Conservation (phyloP, 2,329 filamentous ascomycete genomes). For the Zymoseptoria ardabiliae region DNA sequence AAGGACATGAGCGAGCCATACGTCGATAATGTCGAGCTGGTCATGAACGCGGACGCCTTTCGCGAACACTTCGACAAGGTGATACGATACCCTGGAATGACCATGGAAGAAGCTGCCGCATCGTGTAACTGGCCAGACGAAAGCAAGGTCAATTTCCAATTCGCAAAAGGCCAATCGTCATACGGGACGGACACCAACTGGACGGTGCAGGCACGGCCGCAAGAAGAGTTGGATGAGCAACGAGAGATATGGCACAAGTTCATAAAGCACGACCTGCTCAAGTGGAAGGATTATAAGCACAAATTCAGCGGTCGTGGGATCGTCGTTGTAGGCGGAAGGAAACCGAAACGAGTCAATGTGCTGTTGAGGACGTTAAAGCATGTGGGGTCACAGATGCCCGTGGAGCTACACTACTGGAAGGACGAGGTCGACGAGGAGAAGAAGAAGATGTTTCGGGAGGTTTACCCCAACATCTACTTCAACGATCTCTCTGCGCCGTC, state of each 20-base stretch:
- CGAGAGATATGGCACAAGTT: conserved; percentile 18
- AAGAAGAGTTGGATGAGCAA: conserved; percentile 13
- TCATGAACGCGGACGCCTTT: conserved; percentile 8
- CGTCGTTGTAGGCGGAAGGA: conserved; percentile 27
- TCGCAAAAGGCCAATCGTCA: conserved; percentile 4
- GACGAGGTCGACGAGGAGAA: conserved; percentile 21
- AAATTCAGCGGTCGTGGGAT: conserved; percentile 26
- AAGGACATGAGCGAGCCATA: neutral
- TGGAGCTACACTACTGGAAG: conserved; percentile 29
- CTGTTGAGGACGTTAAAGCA: conserved; percentile 12
- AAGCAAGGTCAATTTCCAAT: conserved; percentile 11
- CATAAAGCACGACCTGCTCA: conserved; percentile 15
- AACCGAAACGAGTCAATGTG: conserved; percentile 20
- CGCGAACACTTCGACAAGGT: conserved; percentile 7
- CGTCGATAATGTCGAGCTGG: conserved; percentile 5
- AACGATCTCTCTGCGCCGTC: conserved; percentile 23
- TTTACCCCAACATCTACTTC: conserved; percentile 21
- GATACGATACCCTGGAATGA: conserved; percentile 3
- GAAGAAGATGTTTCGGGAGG: conserved; percentile 10
- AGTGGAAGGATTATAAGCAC: conserved; percentile 13
- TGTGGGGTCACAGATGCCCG: conserved; percentile 19
- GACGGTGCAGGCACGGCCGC: conserved; percentile 1
- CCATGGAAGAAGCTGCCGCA: conserved; percentile 2
- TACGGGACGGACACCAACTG: conserved; percentile 7
- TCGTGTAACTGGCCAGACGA: conserved; percentile 7